Conservation (phyloP, 768 basidiomycete species). For the Gelatoporia subvermispora region DNA sequence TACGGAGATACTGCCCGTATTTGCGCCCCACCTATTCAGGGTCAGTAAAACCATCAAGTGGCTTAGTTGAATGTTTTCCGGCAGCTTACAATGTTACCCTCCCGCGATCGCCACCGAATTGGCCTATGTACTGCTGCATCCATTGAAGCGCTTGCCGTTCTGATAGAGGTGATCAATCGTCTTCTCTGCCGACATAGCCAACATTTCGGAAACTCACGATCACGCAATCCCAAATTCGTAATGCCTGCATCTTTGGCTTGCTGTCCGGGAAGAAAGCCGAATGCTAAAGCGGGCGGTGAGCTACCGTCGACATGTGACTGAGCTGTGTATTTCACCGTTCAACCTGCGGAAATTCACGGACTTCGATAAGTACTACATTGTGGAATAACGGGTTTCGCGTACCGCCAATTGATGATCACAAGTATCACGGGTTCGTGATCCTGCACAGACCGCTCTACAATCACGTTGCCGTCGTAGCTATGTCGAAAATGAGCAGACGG, state of each 20-base stretch:
- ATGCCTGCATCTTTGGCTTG: slow-evolving; percentile 16
- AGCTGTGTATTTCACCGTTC: too few species aligned
- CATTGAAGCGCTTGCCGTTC: slow-evolving; percentile 37
- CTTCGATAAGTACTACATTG: too few species aligned
- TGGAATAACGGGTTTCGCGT: too few species aligned
- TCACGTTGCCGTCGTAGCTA: too few species aligned
- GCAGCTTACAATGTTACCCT: slow-evolving; percentile 30
- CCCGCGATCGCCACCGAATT: slow-evolving; percentile 33
- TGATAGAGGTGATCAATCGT: background rate
- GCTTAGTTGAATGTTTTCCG: background rate
- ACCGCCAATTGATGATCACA: too few species aligned
- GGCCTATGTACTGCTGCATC: slow-evolving; percentile 20
- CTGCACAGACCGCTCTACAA: too few species aligned
- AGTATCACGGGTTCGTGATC: too few species aligned
- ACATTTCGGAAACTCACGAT: slow-evolving; percentile 18
- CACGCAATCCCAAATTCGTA: slow-evolving; percentile 34
- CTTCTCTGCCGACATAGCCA: background rate
- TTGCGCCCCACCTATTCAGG: slow-evolving; percentile 16
- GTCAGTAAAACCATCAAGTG: too few species aligned
- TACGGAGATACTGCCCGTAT: slow-evolving; percentile 16
- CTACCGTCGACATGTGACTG: too few species aligned
- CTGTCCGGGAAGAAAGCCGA: slow-evolving; percentile 19
- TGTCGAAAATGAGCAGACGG: too few species aligned
- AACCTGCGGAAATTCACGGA: too few species aligned
- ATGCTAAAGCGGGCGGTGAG: too few species aligned